A percentile compares a stretch with the other conserved stretches of the same genome.
phyloP scores from a whole-genome alignment of 2,329 filamentous ascomycete genomes.

The Fusarium sp. region DNA sequence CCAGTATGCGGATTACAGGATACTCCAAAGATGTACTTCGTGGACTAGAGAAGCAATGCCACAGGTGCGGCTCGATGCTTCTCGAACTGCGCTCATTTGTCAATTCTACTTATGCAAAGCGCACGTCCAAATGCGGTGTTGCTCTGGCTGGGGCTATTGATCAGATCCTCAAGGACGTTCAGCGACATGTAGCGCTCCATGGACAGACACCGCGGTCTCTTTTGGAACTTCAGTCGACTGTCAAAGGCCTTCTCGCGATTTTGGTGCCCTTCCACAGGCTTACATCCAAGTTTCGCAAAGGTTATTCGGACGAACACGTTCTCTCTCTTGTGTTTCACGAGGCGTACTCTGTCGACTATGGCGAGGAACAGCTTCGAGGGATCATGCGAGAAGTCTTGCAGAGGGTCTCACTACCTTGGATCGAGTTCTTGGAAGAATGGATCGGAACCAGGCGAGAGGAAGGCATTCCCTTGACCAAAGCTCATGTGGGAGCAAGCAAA shows the following conservation, averaged over 20 bases:
- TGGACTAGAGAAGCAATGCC: constrained; percentile 63
- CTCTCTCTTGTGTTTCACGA: constrained; percentile 74
- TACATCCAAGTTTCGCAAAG: constrained; percentile 62
- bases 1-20: constrained; percentile 68
- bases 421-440: constrained; percentile 80
- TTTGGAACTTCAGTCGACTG: constrained; percentile 67
- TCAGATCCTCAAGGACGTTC: constrained; percentile 64
- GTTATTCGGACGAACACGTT: constrained; percentile 71
- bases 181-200: constrained; percentile 64
- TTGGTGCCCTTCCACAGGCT: constrained; percentile 68
- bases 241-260: constrained; percentile 64
- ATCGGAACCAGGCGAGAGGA: constrained; percentile 76
- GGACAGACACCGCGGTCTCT: constrained; percentile 63
- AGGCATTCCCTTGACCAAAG: constrained; percentile 67
- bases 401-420: constrained; percentile 75
- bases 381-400: constrained; percentile 78
- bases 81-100: constrained; percentile 64
- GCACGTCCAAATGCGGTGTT: constrained; percentile 63
- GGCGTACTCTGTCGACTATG: constrained; percentile 75
- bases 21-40: constrained; percentile 67
- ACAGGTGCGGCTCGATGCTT: constrained; percentile 64
- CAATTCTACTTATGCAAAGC: constrained; percentile 61
- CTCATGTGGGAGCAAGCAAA: constrained; percentile 61
- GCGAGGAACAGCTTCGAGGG: constrained; percentile 71
- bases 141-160: constrained; percentile 68